Evolutionary conservation across 2,329 filamentous ascomycete genomes (phyloP), one percentile per base, ranked within the genome.

Genomic region (Aureobasidium sp.): DNA sequence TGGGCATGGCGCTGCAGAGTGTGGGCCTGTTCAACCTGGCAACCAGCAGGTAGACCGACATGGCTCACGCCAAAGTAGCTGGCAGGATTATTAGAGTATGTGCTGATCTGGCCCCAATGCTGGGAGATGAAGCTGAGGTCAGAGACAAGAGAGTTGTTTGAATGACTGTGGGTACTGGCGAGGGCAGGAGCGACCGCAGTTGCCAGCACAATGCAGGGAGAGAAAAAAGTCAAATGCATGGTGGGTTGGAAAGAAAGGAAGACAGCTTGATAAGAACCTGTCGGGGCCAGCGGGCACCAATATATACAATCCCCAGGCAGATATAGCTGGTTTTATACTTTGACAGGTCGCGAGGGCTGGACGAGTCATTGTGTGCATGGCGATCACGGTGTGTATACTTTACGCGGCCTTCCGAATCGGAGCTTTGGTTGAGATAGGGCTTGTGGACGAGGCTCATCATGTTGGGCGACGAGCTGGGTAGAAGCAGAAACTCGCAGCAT

Each of bases 1-100:
- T 84, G 74, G 0, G 80, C 79, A 69, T 84, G 82, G 31, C 82
- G 76, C 67, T 84, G 81, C 17, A 85, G 74, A 6, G 77, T 72
- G 65, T 83, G 81, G 0, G 75, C 80, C 68, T 83, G 80, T 63
- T 81, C 78, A 61, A 84, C 71, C 68, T 83, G 81, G 70, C 82
- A 84, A n/a, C 80, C 80, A 51, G 77, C 71, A 0, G 82, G 82
- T 8, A 81, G 68, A 5, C 78, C 79, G 34, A 78, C 73, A 60
- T 78, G 72, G 4, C 74, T 64, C 15, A 84, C 77, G 36, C 81
- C 81, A 65, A 82, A 82, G 57, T 71, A 68, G 57, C 73, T 64
- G 20, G 76, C 77, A 2, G 71, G 65, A 61, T 81, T 81, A 68
- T 81, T 79, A 9, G 64, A 66, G 65, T 82, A 82, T 1, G 77